Conservation (phyloP, 352 stramenopile genomes). For the Globisporangium acanthophoron region DNA sequence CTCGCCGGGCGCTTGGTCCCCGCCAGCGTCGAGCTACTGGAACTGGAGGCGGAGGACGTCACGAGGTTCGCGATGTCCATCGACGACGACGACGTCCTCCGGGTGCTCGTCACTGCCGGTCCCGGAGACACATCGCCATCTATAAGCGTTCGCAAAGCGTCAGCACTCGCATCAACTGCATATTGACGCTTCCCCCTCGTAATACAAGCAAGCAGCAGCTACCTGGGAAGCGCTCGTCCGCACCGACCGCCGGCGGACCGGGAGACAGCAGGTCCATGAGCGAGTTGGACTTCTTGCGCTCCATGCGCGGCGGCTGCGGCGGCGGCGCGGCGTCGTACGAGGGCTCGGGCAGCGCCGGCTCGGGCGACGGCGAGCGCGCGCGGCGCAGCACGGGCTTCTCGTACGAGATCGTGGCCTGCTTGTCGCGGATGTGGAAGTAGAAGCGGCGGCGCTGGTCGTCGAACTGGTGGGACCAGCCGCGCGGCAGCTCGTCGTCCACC, state of each 20-base stretch:
- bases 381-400: constrained; percentile 54
- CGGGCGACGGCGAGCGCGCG: constrained; percentile 16
- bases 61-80: constrained; percentile 67
- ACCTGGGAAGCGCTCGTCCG: constrained; percentile 30
- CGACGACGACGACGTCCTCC: constrained; percentile 10
- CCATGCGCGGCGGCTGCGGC: constrained; percentile 16
- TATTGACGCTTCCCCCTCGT: too few species aligned
- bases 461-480: constrained; percentile 78
- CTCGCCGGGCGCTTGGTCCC: constrained; percentile 50
- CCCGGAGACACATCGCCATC: constrained; percentile 14
- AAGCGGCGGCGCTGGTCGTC: constrained; percentile 47
- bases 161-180: not conserved
- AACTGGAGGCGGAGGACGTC: constrained; percentile 19
- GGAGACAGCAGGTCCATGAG: constrained; percentile 71
- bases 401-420: constrained; percentile 62
- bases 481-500: constrained; percentile 74
- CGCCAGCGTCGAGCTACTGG: not conserved
- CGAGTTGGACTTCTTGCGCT: constrained; percentile 72
- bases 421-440: constrained; percentile 79
- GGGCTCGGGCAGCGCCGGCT: constrained; percentile 35
- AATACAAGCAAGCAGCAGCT: not conserved
- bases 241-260: constrained; percentile 30
- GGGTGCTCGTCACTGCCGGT: not conserved
- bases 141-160: not conserved
- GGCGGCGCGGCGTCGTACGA: constrained; percentile 25